phyloP scores from a whole-genome alignment of 164 flowering plant genomes.

The Stephania japonica region DNA sequence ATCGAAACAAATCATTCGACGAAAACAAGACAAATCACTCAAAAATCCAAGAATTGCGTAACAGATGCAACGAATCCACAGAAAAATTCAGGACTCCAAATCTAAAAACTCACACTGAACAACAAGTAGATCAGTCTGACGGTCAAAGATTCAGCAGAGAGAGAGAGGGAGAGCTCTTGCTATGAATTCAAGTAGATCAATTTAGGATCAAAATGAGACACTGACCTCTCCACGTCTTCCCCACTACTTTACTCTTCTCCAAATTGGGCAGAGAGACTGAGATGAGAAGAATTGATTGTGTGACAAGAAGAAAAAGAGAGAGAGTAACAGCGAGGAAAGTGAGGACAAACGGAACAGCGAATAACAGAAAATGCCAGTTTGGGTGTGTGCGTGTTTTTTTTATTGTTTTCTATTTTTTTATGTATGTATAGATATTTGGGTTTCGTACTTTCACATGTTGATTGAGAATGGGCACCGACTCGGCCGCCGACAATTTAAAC shows the following conservation, averaged over 20 bases:
- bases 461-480: neutral
- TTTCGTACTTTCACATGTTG: neutral
- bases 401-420: neutral
- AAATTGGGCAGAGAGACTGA: neutral
- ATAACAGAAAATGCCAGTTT: neutral
- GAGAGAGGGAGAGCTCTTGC: neutral
- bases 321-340: neutral
- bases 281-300: neutral
- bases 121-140: neutral
- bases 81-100: neutral
- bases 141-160: neutral
- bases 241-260: neutral
- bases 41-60: neutral
- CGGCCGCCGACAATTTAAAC: neutral
- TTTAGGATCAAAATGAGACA: neutral
- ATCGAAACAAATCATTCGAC: neutral
- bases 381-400: neutral
- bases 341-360: constrained; percentile 1
- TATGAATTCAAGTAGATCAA: neutral
- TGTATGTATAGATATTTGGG: neutral
- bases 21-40: neutral
- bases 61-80: neutral
- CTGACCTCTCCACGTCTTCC: neutral
- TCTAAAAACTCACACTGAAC: neutral
- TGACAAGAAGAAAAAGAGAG: neutral